phyloP scores from a whole-genome alignment of 1,284 basidiomycete genomes.

The Mycosarcoma maydis region DNA sequence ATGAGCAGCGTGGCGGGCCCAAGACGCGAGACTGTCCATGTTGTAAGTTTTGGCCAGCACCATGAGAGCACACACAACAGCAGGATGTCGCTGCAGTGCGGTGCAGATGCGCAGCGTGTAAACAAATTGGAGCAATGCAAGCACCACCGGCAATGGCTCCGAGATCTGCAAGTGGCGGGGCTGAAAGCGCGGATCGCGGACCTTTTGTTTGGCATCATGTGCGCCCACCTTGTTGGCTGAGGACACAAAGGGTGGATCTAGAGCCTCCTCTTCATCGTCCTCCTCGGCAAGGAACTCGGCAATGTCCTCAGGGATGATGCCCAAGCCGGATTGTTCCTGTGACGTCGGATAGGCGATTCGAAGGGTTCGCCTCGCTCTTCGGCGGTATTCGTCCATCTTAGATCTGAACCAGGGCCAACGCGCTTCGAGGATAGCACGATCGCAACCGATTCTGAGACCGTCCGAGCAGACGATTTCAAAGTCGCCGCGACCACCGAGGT shows the following conservation, averaged over 20 bases:
- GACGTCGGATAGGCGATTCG: constrained; percentile 25
- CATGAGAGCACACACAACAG: constrained; percentile 85
- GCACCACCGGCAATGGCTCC: constrained; percentile 86
- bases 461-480: constrained; percentile 93
- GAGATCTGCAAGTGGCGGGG: constrained; percentile 82
- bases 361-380: constrained; percentile 38
- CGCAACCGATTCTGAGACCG: constrained; percentile 81
- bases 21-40: constrained; percentile 77
- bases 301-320: constrained; percentile 44
- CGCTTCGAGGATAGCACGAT: constrained; percentile 80
- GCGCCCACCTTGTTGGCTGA: constrained; percentile 4
- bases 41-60: constrained; percentile 85
- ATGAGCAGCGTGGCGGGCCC: constrained; percentile 92
- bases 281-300: constrained; percentile 43
- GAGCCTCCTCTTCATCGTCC: constrained; percentile 34
- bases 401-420: constrained; percentile 94
- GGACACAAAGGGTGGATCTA: constrained; percentile 26
- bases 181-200: constrained; percentile 77
- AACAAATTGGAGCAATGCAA: constrained; percentile 90
- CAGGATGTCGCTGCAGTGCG: constrained; percentile 86
- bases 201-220: constrained; percentile 19
- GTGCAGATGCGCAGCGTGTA: constrained; percentile 87
- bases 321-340: constrained; percentile 23
- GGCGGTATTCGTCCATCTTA: constrained; percentile 69
- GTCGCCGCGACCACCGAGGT: constrained; percentile 70